A percentile compares a stretch with the other conserved stretches of the same genome.
These are phyloP conservation scores for Anisodus tanguticus DNA, from an alignment of 257 asterid genomes.

Conservation along the genomic window DNA sequence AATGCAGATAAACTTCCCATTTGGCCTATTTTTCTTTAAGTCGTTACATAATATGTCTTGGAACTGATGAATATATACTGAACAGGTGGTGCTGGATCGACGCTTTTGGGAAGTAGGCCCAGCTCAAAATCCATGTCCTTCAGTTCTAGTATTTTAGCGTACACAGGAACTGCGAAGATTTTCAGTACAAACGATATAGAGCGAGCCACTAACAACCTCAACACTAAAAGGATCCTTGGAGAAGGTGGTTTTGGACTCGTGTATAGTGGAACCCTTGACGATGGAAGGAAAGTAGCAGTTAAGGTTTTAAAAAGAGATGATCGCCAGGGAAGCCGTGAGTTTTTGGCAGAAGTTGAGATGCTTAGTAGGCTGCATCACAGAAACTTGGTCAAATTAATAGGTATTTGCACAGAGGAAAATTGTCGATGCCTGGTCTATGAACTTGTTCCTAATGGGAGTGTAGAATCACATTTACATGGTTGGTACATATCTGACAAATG, in stretches of 20 bases:
- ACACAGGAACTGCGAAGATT: slow-evolving; percentile 74
- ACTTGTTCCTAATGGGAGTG: slow-evolving; percentile 91
- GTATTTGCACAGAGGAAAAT: slow-evolving; percentile 76
- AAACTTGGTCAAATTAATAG: slow-evolving; percentile 80
- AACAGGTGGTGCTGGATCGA: slow-evolving; percentile 58
- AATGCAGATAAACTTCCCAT: neutral
- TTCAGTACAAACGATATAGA: slow-evolving; percentile 61
- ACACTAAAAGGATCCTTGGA: slow-evolving; percentile 60
- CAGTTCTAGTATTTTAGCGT: slow-evolving; percentile 67
- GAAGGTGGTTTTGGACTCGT: slow-evolving; percentile 98
- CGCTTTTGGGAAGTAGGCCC: slow-evolving; percentile 54
- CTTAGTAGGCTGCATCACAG: slow-evolving; percentile 86
- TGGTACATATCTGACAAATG: slow-evolving; percentile 15
- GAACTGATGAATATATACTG: slow-evolving; percentile 28
- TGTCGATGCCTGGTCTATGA: slow-evolving; percentile 76
- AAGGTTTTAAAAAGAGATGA: slow-evolving; percentile 86
- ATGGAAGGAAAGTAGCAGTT: slow-evolving; percentile 76
- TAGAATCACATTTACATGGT: slow-evolving; percentile 94
- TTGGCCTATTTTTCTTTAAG: neutral
- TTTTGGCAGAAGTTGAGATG: slow-evolving; percentile 96
- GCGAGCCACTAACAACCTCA: slow-evolving; percentile 64
- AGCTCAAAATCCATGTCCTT: slow-evolving; percentile 67
- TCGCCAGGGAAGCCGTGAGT: slow-evolving; percentile 82
- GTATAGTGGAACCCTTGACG: slow-evolving; percentile 79
- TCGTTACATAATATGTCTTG: neutral